These are phyloP conservation scores for Alternaria dauci DNA, from an alignment of 2,329 filamentous ascomycete species.

Conservation along the genomic window DNA sequence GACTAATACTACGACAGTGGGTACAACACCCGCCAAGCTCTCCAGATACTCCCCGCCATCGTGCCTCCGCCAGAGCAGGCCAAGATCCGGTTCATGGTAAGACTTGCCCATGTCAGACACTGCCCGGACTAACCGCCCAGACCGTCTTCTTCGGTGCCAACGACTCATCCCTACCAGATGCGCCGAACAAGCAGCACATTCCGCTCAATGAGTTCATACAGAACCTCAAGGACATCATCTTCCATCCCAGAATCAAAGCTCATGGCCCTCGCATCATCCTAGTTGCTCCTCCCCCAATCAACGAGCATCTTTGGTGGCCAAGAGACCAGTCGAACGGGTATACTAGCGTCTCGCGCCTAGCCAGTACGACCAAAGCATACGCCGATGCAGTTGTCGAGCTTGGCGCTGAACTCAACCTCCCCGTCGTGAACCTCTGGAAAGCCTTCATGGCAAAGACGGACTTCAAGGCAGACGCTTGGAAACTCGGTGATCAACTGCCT, in stretches of 20 bases:
- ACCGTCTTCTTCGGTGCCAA: constrained; percentile 88
- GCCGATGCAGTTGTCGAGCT: constrained; percentile 71
- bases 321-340: constrained; percentile 51
- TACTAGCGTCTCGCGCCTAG: constrained; percentile 61
- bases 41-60: constrained; percentile 73
- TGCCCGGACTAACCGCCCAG: constrained; percentile 54
- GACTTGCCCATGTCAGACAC: constrained; percentile 2
- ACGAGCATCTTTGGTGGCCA: constrained; percentile 74
- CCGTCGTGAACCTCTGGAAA: constrained; percentile 81
- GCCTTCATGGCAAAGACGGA: constrained; percentile 73
- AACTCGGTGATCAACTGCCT: constrained; percentile 56
- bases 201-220: constrained; percentile 76
- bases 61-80: constrained; percentile 71
- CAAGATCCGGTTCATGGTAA: constrained; percentile 72
- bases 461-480: constrained; percentile 55
- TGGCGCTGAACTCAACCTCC: constrained; percentile 63
- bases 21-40: constrained; percentile 80
- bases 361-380: constrained; percentile 68
- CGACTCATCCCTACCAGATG: constrained; percentile 75
- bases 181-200: constrained; percentile 75
- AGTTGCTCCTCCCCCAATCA: constrained; percentile 82
- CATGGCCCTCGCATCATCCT: constrained; percentile 79
- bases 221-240: constrained; percentile 76
- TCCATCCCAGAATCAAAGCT: constrained; percentile 71
- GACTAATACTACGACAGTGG: constrained; percentile 60